Evolutionary conservation across 2,329 filamentous ascomycete genomes (phyloP).

Genomic region (Tetracladium maxilliforme): DNA sequence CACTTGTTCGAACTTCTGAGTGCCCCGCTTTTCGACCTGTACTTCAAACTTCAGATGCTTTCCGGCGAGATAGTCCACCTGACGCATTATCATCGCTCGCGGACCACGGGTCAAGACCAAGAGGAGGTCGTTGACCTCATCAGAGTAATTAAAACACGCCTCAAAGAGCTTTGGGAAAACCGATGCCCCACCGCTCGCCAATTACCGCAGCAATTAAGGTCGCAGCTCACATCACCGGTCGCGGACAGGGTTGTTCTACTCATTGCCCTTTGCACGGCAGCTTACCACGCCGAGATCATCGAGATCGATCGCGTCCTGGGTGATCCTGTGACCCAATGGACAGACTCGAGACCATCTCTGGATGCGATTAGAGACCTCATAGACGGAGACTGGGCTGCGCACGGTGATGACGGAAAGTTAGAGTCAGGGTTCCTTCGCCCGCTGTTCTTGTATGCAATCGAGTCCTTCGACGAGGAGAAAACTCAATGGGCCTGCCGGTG

Average conservation of each 20-base stretch:
- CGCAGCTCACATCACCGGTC: constrained; percentile 6
- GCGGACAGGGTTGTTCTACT: constrained; percentile 6
- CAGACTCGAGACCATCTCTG: constrained; percentile 7
- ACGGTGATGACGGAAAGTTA: constrained; percentile 2
- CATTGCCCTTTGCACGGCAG: constrained; percentile 7
- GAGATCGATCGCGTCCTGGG: constrained; percentile 10
- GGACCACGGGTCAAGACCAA: constrained; percentile 8
- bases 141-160: constrained; percentile 5
- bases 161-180: constrained; percentile 5
- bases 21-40: constrained; percentile 8
- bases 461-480: constrained; percentile 7
- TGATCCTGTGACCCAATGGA: constrained; percentile 6
- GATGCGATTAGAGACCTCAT: constrained; percentile 6
- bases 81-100: constrained; percentile 11
- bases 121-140: constrained; percentile 4
- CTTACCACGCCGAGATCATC: constrained; percentile 9
- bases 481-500: constrained; percentile 7
- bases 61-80: constrained; percentile 7
- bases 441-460: constrained; percentile 9
- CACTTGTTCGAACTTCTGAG: constrained; percentile 6
- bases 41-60: constrained; percentile 8
- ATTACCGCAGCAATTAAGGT: constrained; percentile 5
- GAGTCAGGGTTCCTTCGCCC: constrained; percentile 9
- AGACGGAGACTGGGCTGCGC: constrained; percentile 6
- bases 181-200: constrained; percentile 5